Base-by-base conservation (phyloP, 1,139 yeast genomes). In the Suzukiozyma palmioleophila region DNA sequence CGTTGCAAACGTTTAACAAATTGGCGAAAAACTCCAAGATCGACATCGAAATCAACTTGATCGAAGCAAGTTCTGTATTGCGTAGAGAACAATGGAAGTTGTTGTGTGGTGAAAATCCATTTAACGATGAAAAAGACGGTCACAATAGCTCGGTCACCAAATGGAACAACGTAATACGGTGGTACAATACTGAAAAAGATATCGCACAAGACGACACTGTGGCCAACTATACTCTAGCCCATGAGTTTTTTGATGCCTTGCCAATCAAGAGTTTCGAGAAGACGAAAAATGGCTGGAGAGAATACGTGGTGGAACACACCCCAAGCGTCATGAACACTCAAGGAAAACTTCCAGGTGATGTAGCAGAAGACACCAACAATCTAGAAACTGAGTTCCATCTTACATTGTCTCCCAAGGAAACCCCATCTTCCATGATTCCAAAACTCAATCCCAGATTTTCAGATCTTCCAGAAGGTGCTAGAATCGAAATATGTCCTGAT, bases 231-330 rank as follows among this genome's bases (percentile, higher is more conserved):
- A 68, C 85, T 8, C 56, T 87, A 39, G 95, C 95, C 0, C 96
- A 87, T 56, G 96, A 87, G 56, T 87, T 87, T 52, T 87, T 84
- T 54, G 96, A 87, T 61, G 95, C 96, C 0, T 66, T 87, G 43
- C 95, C 96, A 0, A 81, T 87, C 21, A 81, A 83, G 47, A 75
- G 82, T 45, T 87, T 84, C 54, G 73, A 76, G 40, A 75, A 75
- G 47, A 78, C 85, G 0, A 62, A 66, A 26, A 58, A 74, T 13
- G 87, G 88, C 0, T 87, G 96, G 96, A 67, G 92, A 49, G 96
- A 87, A 54, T 69, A 78, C 32, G 55, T 84, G 34, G 95, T 87
- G 24, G 94, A 71, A 42, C 73, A 69, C 42, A 57, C 73, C 0
- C 57, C 66, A 2, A 59, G 66, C 37, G 73, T 69, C 2, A 51